phyloP scores from a whole-genome alignment of 352 stramenopile species.

The Phytophthora macrochlamydospora region DNA sequence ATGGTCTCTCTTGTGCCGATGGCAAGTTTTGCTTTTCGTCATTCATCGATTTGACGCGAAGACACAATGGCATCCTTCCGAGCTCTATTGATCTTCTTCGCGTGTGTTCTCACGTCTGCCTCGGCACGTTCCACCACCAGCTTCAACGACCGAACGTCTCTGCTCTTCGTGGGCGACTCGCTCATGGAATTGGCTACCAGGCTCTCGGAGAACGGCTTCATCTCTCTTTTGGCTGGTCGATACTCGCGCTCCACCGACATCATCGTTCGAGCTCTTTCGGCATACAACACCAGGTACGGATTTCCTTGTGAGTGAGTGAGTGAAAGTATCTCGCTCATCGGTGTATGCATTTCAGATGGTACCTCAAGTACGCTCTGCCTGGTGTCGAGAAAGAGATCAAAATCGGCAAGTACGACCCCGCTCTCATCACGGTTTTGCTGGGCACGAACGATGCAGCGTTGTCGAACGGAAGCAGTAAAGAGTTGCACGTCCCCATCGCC shows the following conservation, averaged over 20 bases:
- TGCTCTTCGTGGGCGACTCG: no score
- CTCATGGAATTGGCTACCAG: no score
- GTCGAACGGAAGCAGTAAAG: neutral
- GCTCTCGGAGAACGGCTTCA: no score
- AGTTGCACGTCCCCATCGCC: neutral
- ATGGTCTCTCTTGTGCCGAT: no score
- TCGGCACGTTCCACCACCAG: no score
- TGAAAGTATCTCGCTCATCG: neutral
- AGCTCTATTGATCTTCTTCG: no score
- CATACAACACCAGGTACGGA: neutral
- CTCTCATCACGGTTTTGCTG: neutral
- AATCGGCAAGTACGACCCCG: neutral
- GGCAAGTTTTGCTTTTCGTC: no score
- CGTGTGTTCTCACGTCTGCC: no score
- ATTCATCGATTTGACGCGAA: no score
- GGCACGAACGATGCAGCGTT: constrained; percentile 1
- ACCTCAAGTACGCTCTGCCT: neutral
- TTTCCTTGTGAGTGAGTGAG: neutral
- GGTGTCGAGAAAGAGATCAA: neutral
- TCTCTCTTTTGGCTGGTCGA: no score
- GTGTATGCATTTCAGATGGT: neutral
- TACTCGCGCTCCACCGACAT: neutral
- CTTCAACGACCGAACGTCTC: no score
- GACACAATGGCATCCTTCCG: no score
- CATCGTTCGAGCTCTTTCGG: neutral